A percentile compares a stretch with the other conserved stretches of the same genome.
These are phyloP conservation scores for Aspergillus flavus DNA, from an alignment of 2,329 filamentous ascomycete genomes.

Conservation along the genomic window DNA sequence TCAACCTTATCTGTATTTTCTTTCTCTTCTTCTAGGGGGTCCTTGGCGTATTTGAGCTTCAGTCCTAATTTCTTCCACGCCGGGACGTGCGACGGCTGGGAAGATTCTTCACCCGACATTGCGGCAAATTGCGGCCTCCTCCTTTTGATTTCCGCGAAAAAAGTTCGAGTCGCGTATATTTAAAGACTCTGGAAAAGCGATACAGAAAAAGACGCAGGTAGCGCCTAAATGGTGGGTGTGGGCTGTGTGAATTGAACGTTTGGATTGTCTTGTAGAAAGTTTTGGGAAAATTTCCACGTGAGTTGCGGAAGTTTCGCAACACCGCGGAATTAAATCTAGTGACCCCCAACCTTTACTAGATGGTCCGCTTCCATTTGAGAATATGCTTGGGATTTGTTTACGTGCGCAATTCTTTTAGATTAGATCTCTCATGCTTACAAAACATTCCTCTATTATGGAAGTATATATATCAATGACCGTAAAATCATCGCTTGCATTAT, in stretches of 20 bases:
- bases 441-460: neutral
- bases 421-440: neutral
- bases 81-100: constrained; percentile 40
- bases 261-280: constrained; percentile 1
- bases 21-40: constrained; percentile 20
- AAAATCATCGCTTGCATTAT: constrained; percentile 21
- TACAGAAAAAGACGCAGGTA: neutral
- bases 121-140: neutral
- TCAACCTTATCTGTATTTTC: constrained; percentile 21
- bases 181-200: neutral
- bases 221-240: neutral
- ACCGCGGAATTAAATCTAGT: neutral
- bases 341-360: neutral
- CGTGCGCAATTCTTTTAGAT: neutral
- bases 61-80: constrained; percentile 64
- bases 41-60: constrained; percentile 59
- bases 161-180: constrained; percentile 11
- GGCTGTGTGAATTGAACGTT: neutral
- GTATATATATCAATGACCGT: constrained; percentile 10
- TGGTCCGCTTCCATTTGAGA: neutral
- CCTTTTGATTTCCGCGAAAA: no score
- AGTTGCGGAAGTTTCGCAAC: constrained; percentile 8
- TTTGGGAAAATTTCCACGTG: constrained; percentile 22
- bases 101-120: constrained; percentile 28
- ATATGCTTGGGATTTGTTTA: neutral